Evolutionary conservation across 306 rosid species (phyloP).

Genomic region (Dicorynia guianensis): DNA sequence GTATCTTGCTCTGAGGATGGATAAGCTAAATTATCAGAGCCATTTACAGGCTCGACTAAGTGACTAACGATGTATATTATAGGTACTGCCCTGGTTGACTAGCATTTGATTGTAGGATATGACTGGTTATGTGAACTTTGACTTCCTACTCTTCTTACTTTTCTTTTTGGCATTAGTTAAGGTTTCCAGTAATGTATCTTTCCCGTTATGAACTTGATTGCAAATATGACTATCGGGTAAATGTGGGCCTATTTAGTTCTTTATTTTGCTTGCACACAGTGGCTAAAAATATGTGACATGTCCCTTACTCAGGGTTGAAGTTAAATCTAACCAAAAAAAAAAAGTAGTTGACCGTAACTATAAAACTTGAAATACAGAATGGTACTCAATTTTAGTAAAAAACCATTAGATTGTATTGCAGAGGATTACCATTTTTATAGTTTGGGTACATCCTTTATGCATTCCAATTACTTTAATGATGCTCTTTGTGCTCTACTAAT

Average conservation of each 20-base stretch:
- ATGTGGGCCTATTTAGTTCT: neutral
- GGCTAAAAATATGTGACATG: neutral
- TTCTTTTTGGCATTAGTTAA: neutral
- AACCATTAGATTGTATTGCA: neutral
- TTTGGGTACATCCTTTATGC: no score
- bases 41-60: neutral
- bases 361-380: neutral
- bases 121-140: neutral
- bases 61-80: neutral
- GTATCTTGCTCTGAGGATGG: neutral
- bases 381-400: neutral
- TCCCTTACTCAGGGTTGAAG: neutral
- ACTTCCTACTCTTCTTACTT: neutral
- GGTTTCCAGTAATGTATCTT: neutral
- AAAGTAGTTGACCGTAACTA: neutral
- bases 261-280: neutral
- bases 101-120: neutral
- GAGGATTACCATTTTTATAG: neutral
- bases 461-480: no score
- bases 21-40: neutral
- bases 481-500: slow-evolving; percentile 5
- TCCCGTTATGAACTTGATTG: neutral
- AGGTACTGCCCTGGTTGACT: neutral
- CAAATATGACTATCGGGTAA: neutral
- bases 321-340: neutral